phyloP scores from a whole-genome alignment of 1,139 yeast genomes.

The Geotrichum cucujoidarum region DNA sequence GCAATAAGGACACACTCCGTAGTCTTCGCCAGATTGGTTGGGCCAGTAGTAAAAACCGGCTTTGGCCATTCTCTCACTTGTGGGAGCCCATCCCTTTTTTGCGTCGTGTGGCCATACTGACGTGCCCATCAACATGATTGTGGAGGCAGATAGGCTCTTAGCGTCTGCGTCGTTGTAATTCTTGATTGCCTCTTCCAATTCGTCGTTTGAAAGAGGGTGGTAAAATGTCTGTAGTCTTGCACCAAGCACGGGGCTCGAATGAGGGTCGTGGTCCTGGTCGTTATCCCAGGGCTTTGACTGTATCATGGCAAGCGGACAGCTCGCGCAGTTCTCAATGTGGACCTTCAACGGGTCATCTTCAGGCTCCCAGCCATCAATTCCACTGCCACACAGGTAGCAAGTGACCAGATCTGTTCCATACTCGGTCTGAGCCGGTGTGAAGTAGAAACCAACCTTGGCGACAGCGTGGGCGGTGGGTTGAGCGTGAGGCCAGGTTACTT shows the following conservation, averaged over 20 bases:
- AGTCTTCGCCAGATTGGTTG: slow-evolving; percentile 52
- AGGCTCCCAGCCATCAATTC: slow-evolving; percentile 39
- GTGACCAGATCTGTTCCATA: slow-evolving; percentile 46
- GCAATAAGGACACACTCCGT: slow-evolving; percentile 67
- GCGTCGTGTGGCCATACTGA: slow-evolving; percentile 52
- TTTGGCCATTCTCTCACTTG: slow-evolving; percentile 48
- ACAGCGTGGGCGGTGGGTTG: slow-evolving; percentile 35
- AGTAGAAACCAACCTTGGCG: slow-evolving; percentile 68
- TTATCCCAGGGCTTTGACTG: slow-evolving; percentile 28
- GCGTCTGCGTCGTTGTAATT: background rate
- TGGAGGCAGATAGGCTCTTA: background rate
- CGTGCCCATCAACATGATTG: slow-evolving; percentile 16
- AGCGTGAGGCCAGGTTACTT: slow-evolving; percentile 33
- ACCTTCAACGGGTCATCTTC: slow-evolving; percentile 38
- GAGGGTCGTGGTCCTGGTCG: slow-evolving; percentile 37
- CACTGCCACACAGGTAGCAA: slow-evolving; percentile 55
- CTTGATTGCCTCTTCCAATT: slow-evolving; percentile 10
- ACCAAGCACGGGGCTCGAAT: slow-evolving; percentile 36
- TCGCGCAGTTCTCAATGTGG: slow-evolving; percentile 46
- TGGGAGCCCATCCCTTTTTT: slow-evolving; percentile 41
- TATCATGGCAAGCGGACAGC: slow-evolving; percentile 44
- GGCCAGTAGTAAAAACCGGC: slow-evolving; percentile 73
- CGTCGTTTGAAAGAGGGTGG: slow-evolving; percentile 25
- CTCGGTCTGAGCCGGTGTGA: slow-evolving; percentile 41
- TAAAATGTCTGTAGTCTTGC: slow-evolving; percentile 51